Conservation (phyloP, 495 filamentous ascomycete genomes). For the Amphirosellinia nigrospora region DNA sequence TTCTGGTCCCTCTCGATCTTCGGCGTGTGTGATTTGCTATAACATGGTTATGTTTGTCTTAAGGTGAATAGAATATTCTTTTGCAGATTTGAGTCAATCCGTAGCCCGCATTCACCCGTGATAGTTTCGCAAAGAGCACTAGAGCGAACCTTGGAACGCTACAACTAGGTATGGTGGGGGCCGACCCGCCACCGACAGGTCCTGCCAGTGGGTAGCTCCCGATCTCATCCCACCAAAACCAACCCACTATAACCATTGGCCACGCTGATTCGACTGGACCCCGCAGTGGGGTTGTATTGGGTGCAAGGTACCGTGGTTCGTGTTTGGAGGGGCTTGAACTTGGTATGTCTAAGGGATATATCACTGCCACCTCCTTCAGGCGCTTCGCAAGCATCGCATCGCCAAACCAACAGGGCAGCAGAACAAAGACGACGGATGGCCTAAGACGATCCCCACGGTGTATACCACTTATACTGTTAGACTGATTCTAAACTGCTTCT, state of each 20-base stretch:
- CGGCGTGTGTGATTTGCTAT: slow-evolving; percentile 13
- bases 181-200: too few species aligned
- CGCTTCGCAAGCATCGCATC: slow-evolving; percentile 26
- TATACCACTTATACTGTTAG: too few species aligned
- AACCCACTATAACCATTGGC: not conserved
- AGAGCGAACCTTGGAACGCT: too few species aligned
- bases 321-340: slow-evolving; percentile 21
- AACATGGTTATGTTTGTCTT: slow-evolving; percentile 7
- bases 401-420: slow-evolving; percentile 7
- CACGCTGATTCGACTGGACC: slow-evolving; percentile 28
- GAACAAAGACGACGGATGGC: not conserved
- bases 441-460: not conserved
- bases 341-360: slow-evolving; percentile 6
- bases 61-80: not conserved
- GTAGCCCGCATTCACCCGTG: not conserved
- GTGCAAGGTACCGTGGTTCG: not conserved
- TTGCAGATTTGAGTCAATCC: slow-evolving; percentile 3
- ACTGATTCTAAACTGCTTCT: not conserved
- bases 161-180: too few species aligned
- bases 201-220: slow-evolving; percentile 5
- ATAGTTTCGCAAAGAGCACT: slow-evolving; percentile 12
- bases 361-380: slow-evolving; percentile 38
- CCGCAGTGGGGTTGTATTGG: slow-evolving; percentile 21
- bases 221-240: not conserved
- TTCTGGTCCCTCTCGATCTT: slow-evolving; percentile 1